phyloP scores from a whole-genome alignment of 2,329 filamentous ascomycete genomes.

The Ophiostoma pallidulum region DNA sequence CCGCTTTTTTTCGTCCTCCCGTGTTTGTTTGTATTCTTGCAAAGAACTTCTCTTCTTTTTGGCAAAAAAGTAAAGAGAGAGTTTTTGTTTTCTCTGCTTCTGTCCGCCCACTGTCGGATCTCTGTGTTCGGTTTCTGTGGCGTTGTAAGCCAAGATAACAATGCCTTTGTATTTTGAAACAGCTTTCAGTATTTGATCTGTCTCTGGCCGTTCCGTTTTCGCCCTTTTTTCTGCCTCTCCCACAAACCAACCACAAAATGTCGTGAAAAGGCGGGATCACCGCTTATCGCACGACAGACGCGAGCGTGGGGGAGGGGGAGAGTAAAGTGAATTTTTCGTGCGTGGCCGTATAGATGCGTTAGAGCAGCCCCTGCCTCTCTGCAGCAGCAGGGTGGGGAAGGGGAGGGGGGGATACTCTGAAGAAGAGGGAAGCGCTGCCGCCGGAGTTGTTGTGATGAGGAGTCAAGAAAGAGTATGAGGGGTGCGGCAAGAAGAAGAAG shows the following conservation, averaged over 20 bases:
- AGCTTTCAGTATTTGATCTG: too few species aligned
- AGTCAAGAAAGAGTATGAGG: background rate
- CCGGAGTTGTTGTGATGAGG: too few species aligned
- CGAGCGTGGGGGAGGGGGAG: constrained; percentile 24
- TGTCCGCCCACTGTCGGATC: too few species aligned
- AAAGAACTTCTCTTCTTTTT: too few species aligned
- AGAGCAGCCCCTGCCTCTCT: background rate
- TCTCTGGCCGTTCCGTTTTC: background rate
- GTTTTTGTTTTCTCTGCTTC: too few species aligned
- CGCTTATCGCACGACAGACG: constrained; percentile 14
- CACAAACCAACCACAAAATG: background rate
- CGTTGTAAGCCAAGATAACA: background rate
- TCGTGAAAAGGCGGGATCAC: constrained; percentile 3
- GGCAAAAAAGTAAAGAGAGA: too few species aligned
- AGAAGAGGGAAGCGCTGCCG: too few species aligned
- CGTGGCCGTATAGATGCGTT: background rate
- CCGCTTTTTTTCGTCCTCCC: background rate
- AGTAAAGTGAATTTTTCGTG: constrained; percentile 10
- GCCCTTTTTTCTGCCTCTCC: background rate
- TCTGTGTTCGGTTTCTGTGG: too few species aligned
- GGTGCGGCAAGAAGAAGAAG: constrained; percentile 1
- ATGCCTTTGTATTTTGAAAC: background rate
- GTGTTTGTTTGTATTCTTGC: too few species aligned
- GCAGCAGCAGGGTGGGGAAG: constrained; percentile 5
- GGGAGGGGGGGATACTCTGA: background rate